Base-by-base conservation (phyloP, 2,329 filamentous ascomycete genomes). In the Metarhizium album region DNA sequence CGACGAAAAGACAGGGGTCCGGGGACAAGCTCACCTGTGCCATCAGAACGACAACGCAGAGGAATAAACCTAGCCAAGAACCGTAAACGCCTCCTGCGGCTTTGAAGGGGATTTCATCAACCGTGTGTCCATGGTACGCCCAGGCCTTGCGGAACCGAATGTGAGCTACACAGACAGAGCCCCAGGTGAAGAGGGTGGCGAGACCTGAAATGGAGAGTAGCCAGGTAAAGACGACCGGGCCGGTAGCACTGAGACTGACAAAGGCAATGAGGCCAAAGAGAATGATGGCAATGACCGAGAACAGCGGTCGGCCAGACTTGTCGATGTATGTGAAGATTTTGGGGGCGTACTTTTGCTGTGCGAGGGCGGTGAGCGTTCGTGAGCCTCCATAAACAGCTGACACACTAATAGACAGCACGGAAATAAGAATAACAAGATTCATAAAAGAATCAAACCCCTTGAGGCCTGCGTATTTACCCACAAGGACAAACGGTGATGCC, bases 101-200 rank as follows among this genome's bases (percentile, higher is more conserved):
- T 47, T 67, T 65, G 70, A 83, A 87, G 1, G 83, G 79, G n/a
- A 87, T 74, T 65, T 86, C 83, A 48, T 84, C 79, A 7, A 84
- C 63, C 11, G 71, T 74, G 64, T 78, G 80, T 38, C 81, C 81
- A 53, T 83, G 74, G 31, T 68, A 64, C 46, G 63, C 66, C 81
- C 80, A 84, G 2, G 79, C 81, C 20, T 62, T 60, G 45, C 81
- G 79, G 74, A 83, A 84, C 46, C 81, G 79, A 60, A 84, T 82
- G 61, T 84, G 81, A 3, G 78, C 74, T 16, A 81, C 61, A 62
- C 79, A 83, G 58, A 85, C 80, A 49, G 75, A 80, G 40, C 74
- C 79, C 80, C 80, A 85, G 31, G 79, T 79, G 64, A 82, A 83
- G 53, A 84, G 74, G 46, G 77, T 74, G 16, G 75, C 74, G 5